phyloP scores from a whole-genome alignment of 306 rosid genomes.

The Mimosa bimucronata region DNA sequence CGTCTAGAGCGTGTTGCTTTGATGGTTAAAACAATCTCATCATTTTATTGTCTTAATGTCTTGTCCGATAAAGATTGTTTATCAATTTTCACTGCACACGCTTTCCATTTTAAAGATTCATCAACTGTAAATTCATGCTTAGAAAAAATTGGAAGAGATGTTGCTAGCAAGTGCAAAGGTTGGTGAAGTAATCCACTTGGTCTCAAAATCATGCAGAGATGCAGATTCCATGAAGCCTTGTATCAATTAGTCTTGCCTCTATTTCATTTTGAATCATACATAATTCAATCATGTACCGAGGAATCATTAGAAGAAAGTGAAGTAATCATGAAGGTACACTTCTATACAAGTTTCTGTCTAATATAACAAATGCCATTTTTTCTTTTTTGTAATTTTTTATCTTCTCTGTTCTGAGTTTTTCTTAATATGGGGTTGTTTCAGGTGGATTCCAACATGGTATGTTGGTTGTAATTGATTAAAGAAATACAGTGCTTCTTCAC shows the following conservation, averaged over 20 bases:
- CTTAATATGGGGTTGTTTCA: background rate
- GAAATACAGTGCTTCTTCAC: background rate
- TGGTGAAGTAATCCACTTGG: background rate
- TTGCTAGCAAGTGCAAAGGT: background rate
- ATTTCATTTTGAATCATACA: too few species aligned
- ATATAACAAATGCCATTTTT: background rate
- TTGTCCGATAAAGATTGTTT: conserved; percentile 1
- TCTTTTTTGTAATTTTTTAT: background rate
- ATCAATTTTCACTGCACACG: conserved; percentile 24
- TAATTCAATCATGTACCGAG: too few species aligned
- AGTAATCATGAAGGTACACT: background rate
- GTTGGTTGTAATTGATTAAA: background rate
- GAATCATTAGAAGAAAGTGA: too few species aligned
- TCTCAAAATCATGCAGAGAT: background rate
- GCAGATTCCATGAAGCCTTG: background rate
- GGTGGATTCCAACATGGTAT: background rate
- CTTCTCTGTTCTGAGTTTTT: background rate
- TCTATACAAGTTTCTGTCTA: background rate
- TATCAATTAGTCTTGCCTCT: too few species aligned
- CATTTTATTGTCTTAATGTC: background rate
- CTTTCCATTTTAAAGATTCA: background rate
- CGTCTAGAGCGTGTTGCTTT: background rate
- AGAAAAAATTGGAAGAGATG: background rate
- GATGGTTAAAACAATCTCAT: background rate
- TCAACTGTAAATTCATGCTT: background rate